Evolutionary conservation across 2,329 filamentous ascomycete genomes (phyloP).

Genomic region (Fusarium graminum): DNA sequence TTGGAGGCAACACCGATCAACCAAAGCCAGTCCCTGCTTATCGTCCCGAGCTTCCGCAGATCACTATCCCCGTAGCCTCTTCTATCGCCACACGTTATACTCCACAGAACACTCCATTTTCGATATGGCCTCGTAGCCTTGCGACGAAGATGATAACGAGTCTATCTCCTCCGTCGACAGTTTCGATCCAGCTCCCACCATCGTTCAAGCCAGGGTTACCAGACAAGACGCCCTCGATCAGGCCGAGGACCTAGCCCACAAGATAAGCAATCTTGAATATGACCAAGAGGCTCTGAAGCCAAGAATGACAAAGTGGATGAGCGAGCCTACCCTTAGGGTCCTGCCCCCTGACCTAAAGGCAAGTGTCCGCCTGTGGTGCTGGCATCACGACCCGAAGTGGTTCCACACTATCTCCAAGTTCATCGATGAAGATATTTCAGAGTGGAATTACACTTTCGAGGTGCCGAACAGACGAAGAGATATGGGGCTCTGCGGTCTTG

Average conservation of each 20-base stretch:
- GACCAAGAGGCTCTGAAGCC: neutral
- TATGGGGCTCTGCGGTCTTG: neutral
- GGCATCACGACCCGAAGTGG: neutral
- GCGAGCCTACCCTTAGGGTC: neutral
- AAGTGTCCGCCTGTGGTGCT: neutral
- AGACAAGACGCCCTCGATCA: neutral
- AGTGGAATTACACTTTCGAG: neutral
- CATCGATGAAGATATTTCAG: neutral
- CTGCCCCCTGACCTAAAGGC: neutral
- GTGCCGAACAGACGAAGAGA: neutral
- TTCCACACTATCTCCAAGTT: neutral
- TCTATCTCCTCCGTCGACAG: neutral
- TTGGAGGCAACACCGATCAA: too few relatives aligned
- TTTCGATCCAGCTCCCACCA: neutral
- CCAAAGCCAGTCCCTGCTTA: neutral
- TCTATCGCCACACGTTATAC: neutral
- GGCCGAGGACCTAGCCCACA: fast-evolving
- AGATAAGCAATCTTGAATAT: neutral
- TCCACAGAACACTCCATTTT: neutral
- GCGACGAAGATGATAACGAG: neutral
- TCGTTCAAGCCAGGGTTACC: neutral
- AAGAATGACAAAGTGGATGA: neutral
- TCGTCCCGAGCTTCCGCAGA: too few relatives aligned
- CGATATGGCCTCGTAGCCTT: neutral
- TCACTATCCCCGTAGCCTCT: neutral